Evolutionary conservation across 768 basidiomycete species (phyloP).

Genomic region (Calocera cornea): DNA sequence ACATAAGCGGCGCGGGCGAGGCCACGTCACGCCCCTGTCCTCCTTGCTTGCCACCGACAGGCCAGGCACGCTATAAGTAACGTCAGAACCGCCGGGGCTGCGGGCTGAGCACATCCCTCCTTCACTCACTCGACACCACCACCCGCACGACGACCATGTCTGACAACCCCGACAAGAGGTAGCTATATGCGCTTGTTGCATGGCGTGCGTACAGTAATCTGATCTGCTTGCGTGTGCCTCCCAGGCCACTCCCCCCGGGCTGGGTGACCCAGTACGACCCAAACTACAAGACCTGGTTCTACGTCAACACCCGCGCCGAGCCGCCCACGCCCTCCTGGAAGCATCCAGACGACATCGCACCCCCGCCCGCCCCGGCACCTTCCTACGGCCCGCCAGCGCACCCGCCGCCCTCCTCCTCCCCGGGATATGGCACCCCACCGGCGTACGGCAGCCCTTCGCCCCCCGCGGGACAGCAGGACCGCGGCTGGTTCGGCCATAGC

Average conservation of each 20-base stretch:
- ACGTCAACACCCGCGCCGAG: conserved; percentile 6
- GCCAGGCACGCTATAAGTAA: too few relatives aligned
- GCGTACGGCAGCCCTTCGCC: too few relatives aligned
- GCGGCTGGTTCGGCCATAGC: neutral
- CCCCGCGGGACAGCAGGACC: neutral
- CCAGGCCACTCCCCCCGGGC: conserved; percentile 10
- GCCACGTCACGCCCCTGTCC: too few relatives aligned
- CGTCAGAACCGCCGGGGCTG: too few relatives aligned
- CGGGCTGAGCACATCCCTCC: too few relatives aligned
- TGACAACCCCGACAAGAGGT: conserved; percentile 9
- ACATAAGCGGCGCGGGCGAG: too few relatives aligned
- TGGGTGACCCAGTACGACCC: conserved; percentile 11
- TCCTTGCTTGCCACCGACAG: too few relatives aligned
- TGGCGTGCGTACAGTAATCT: neutral
- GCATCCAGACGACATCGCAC: conserved; percentile 6
- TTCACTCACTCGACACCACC: too few relatives aligned
- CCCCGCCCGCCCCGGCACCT: neutral
- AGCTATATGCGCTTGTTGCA: neutral
- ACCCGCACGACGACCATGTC: too few relatives aligned
- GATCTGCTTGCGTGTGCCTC: too few relatives aligned
- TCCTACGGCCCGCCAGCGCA: neutral
- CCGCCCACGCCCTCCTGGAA: conserved; percentile 4
- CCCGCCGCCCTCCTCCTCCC: neutral
- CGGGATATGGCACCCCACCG: neutral
- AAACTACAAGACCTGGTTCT: conserved; percentile 11